Percentiles rank a stretch among this genome's conserved stretches.
Evolutionary conservation across 2,329 filamentous ascomycete genomes (phyloP).

Genomic region (Plectosphaerella sp.): DNA sequence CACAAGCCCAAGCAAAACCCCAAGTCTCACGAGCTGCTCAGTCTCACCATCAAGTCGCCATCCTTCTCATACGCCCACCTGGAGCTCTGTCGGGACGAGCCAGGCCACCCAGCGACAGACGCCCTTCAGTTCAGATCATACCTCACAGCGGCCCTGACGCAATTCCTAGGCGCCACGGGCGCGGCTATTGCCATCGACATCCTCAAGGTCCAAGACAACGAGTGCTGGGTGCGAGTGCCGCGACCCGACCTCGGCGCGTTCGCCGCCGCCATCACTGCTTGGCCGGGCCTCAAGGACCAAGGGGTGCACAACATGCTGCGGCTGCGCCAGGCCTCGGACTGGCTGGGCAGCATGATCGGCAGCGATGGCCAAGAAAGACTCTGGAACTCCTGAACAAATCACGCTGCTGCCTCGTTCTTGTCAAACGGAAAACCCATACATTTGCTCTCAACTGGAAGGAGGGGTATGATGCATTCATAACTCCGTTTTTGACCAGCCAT

Average conservation of each 20-base stretch:
- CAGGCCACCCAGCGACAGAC: constrained; percentile 40
- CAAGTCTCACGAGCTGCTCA: constrained; percentile 44
- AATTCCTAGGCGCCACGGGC: constrained; percentile 69
- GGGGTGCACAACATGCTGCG: constrained; percentile 46
- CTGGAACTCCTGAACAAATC: constrained; percentile 36
- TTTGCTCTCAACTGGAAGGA: constrained; percentile 5
- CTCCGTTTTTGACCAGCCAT: constrained; percentile 10
- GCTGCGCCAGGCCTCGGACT: constrained; percentile 56
- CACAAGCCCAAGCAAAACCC: constrained; percentile 13
- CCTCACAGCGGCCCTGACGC: constrained; percentile 57
- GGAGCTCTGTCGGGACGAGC: constrained; percentile 33
- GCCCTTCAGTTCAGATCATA: constrained; percentile 58
- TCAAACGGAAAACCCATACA: constrained; percentile 5
- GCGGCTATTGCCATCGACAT: constrained; percentile 66
- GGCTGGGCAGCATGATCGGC: constrained; percentile 58
- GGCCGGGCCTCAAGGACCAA: constrained; percentile 43
- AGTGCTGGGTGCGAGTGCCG: constrained; percentile 64
- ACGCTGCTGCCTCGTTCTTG: neutral
- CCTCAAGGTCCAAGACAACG: constrained; percentile 50
- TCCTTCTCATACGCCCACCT: constrained; percentile 55
- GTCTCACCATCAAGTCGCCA: constrained; percentile 45
- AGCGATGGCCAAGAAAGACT: constrained; percentile 39
- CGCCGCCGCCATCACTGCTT: constrained; percentile 62
- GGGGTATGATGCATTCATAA: constrained; percentile 9
- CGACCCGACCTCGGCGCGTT: constrained; percentile 56